Evolutionary conservation across 345 rosid species (phyloP).

Genomic region (Acer saccharum): DNA sequence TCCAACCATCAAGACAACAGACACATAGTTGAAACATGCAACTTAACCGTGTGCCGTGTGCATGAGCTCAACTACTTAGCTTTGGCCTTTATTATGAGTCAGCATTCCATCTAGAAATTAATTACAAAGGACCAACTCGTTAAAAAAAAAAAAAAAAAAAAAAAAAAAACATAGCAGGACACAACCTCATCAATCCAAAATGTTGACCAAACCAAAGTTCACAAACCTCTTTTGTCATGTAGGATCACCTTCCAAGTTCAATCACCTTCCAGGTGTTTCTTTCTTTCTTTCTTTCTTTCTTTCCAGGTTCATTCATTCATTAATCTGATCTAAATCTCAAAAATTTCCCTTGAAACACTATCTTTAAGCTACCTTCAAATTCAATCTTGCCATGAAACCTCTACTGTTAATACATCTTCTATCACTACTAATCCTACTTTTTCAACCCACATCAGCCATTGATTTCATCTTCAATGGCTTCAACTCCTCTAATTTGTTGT

Average conservation of each 20-base stretch:
- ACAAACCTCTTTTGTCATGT: background rate
- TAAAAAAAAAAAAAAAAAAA: too few species aligned
- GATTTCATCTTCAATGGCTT: conserved; percentile 79
- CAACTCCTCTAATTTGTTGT: conserved; percentile 42
- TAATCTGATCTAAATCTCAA: background rate
- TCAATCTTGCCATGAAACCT: conserved; percentile 29
- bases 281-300: background rate
- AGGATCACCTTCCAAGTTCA: too few species aligned
- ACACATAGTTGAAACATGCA: too few species aligned
- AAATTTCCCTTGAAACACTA: background rate
- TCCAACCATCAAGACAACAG: too few species aligned
- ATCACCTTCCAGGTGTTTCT: too few species aligned
- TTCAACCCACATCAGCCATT: conserved; percentile 32
- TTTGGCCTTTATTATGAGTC: background rate
- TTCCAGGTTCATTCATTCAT: background rate
- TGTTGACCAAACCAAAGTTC: background rate
- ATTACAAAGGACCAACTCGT: background rate
- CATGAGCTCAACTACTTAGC: background rate
- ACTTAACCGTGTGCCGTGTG: too few species aligned
- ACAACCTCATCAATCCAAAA: background rate
- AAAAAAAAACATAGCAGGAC: too few species aligned
- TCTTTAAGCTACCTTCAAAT: conserved; percentile 2
- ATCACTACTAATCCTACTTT: conserved; percentile 10
- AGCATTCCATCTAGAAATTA: background rate
- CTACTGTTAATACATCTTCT: background rate